Evolutionary conservation across 1,139 yeast genomes (phyloP).

Genomic region (Sugiyamaella grinbergsii): DNA sequence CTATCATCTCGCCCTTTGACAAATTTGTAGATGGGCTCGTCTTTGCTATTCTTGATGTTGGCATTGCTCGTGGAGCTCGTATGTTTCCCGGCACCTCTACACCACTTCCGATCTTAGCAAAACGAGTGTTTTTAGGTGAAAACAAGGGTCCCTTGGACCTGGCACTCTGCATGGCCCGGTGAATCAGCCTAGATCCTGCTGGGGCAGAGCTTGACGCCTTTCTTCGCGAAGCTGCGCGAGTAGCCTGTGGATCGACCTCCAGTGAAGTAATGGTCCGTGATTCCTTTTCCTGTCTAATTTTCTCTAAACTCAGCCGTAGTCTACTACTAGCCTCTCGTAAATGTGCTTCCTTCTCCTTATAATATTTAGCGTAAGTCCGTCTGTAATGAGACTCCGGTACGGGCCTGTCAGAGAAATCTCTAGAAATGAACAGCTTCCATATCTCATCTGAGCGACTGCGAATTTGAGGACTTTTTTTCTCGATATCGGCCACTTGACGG

Average conservation of each 20-base stretch:
- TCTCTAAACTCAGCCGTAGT: conserved; percentile 32
- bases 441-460: conserved; percentile 29
- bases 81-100: conserved; percentile 3
- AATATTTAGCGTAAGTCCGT: conserved; percentile 30
- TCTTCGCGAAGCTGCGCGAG: conserved; percentile 25
- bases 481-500: conserved; percentile 35
- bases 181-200: conserved; percentile 32
- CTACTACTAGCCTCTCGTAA: conserved; percentile 35
- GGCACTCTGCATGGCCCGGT: conserved; percentile 30
- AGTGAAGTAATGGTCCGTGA: conserved; percentile 34
- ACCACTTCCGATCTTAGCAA: conserved; percentile 21
- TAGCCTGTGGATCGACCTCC: conserved; percentile 34
- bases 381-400: conserved; percentile 30
- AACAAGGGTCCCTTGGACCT: conserved; percentile 35
- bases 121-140: conserved; percentile 32
- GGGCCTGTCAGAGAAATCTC: conserved; percentile 36
- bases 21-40: background rate
- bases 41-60: conserved; percentile 2
- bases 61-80: conserved; percentile 6
- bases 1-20: background rate
- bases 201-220: conserved; percentile 24
- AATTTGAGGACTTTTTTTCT: conserved; percentile 35
- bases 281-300: conserved; percentile 33
- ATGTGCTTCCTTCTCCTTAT: conserved; percentile 33
- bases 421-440: conserved; percentile 33